Base-by-base conservation (phyloP, 768 basidiomycete genomes). In the Mycena alexandri region DNA sequence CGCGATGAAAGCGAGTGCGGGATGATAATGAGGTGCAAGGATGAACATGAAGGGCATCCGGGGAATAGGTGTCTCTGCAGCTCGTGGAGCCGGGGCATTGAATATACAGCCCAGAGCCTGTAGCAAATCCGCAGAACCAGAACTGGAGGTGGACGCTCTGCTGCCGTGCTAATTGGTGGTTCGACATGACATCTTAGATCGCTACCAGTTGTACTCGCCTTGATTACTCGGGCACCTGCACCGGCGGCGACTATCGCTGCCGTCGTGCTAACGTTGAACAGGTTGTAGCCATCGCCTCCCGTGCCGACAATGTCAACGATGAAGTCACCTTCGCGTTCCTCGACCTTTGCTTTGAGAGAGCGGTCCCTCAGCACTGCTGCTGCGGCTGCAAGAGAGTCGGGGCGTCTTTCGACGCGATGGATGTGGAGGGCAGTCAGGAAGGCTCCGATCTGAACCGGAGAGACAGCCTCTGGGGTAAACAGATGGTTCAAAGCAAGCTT, bases 251-350 rank as follows among this genome's bases (percentile, higher is more conserved):
- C 93, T 67, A 99, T 87, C 0, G 88, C 96, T 3, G 97, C 96
- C 2, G 94, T 91, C 1, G 97, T 98, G 76, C 95, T 96, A 58
- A 98, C 96, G 76, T 99, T 98, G 86, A 96, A 98, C 0, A 96
- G 91, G 74, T 98, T 93, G 78, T 96, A 89, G 0, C 96, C 96
- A 79, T 98, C 98, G 9, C 98, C 97, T 13, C 97, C 95, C 0
- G 95, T 96, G 2, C 95, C 95, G 22, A 97, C 95, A 64, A 97
- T 94, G 75, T 93, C 92, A 22, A 91, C 87, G 16, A 93, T 86
- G 61, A 93, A 94, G 76, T 96, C 94, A 7, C 82, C 78, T 47
- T 90, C 86, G 2, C 76, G 77, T 34, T 86, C 84, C 59, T 89
- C 83, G 42, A 94, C 85, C 2, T 79, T 81, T 2, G 90, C 90